A percentile compares a stretch with the other conserved stretches of the same genome.
Conservation (phyloP, 805 yeast genomes). For the Zygosaccharomyces bisporus region DNA sequence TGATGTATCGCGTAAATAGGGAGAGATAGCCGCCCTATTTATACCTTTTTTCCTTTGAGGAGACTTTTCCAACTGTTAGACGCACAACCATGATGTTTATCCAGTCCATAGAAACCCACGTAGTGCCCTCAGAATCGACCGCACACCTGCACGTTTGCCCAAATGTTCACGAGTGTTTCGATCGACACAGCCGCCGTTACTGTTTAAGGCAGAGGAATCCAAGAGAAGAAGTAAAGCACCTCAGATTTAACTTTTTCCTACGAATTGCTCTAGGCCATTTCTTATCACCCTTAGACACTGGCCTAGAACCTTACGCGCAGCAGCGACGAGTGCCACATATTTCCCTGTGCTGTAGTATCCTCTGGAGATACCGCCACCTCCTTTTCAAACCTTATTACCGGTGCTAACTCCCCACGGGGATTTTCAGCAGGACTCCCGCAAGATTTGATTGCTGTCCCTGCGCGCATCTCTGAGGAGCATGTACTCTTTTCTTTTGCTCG, state of each 20-base stretch:
- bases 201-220: neutral
- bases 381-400: neutral
- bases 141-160: conserved; percentile 4
- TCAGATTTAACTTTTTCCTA: neutral
- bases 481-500: neutral
- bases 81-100: neutral
- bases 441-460: neutral
- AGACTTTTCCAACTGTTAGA: neutral
- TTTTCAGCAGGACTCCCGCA: neutral
- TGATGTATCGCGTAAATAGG: neutral
- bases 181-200: conserved; percentile 8
- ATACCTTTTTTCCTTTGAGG: conserved; percentile 5
- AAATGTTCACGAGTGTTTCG: conserved; percentile 4
- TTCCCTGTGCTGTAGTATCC: neutral
- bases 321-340: neutral
- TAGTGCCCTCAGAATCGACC: neutral
- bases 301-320: neutral
- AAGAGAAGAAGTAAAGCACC: neutral
- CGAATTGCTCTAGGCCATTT: neutral
- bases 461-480: neutral
- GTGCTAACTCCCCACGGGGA: neutral
- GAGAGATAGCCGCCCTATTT: conserved; percentile 8
- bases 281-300: neutral
- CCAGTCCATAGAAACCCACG: conserved; percentile 1
- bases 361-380: neutral